Percentiles rank a stretch among this genome's conserved stretches.
phyloP scores from a whole-genome alignment of 139 green algal genomes.

The Coccomyxa sp. region DNA sequence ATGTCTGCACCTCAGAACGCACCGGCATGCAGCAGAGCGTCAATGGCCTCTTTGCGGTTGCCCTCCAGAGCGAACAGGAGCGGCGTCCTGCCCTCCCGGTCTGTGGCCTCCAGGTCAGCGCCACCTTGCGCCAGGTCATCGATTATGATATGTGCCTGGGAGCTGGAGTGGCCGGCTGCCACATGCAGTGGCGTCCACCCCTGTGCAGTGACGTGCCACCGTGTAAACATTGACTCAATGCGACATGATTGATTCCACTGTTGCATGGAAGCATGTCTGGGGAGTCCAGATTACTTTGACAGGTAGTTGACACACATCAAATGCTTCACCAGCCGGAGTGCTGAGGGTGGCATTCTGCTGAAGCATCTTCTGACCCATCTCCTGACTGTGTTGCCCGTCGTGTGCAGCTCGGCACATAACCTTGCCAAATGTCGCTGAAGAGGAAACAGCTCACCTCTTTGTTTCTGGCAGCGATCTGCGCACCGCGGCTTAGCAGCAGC shows the following conservation, averaged over 20 bases:
- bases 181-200: not conserved
- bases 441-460: not conserved
- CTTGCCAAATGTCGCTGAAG: not conserved
- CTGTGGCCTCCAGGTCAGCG: not conserved
- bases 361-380: not conserved
- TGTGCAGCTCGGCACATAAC: too few species aligned
- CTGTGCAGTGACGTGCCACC: not conserved
- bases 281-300: not conserved
- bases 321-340: not conserved
- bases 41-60: not conserved
- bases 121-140: not conserved
- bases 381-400: too few species aligned
- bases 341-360: not conserved
- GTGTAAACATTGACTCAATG: not conserved
- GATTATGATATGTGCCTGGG: not conserved
- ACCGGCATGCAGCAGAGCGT: not conserved
- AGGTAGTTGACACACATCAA: not conserved
- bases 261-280: not conserved
- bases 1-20: too few species aligned
- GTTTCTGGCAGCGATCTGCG: not conserved
- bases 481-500: not conserved
- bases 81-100: not conserved
- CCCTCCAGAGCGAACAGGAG: not conserved
- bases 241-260: not conserved
- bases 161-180: not conserved